Evolutionary conservation across 2,329 filamentous ascomycete genomes (phyloP).

Genomic region (Botrytis deweyae): DNA sequence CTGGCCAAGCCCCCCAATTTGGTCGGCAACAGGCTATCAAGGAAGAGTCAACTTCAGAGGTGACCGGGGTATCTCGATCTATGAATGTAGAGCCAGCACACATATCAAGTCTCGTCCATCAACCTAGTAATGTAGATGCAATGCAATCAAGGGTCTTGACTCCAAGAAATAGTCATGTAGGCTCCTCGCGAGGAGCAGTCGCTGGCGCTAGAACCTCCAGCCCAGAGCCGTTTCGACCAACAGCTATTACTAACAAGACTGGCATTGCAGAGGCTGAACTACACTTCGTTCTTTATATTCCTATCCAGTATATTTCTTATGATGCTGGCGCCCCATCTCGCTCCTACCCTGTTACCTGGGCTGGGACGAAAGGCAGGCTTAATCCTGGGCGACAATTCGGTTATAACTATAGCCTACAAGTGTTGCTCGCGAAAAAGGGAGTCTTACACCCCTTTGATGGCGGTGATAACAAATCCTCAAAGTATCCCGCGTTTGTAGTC

Average conservation of each 20-base stretch:
- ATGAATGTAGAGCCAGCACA: background rate
- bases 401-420: background rate
- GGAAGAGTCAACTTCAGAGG: background rate
- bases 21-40: background rate
- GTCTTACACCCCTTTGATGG: slow-evolving; percentile 1
- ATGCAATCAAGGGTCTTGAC: background rate
- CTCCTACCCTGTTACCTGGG: slow-evolving; percentile 2
- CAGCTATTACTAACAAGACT: background rate
- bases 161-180: too few species aligned
- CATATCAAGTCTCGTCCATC: background rate
- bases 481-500: background rate
- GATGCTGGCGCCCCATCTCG: background rate
- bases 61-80: background rate
- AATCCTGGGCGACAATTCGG: background rate
- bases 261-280: background rate
- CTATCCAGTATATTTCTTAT: slow-evolving; percentile 7
- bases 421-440: background rate
- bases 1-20: background rate
- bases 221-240: background rate
- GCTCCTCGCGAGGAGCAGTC: background rate
- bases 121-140: background rate
- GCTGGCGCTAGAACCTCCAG: background rate
- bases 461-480: background rate
- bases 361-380: background rate
- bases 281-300: background rate